Percentiles rank a stretch among this genome's conserved stretches.
Evolutionary conservation across 2,329 filamentous ascomycete genomes (phyloP).

Genomic region (Ceratocystis papillata): DNA sequence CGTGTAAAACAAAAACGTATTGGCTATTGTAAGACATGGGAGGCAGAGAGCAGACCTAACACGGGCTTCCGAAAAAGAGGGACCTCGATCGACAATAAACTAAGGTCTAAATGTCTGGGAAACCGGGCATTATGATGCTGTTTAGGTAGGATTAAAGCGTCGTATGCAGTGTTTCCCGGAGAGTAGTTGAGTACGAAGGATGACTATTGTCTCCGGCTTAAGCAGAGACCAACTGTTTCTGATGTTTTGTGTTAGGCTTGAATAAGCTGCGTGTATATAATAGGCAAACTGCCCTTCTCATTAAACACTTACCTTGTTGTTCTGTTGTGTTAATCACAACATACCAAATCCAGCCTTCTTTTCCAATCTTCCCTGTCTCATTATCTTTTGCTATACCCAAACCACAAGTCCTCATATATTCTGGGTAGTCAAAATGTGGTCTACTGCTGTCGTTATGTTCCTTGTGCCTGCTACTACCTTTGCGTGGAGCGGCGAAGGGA

Average conservation of each 20-base stretch:
- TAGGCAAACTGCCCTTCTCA: not conserved
- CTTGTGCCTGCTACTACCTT: conserved; percentile 20
- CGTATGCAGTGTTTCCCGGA: not conserved
- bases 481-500: conserved; percentile 20
- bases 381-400: not conserved
- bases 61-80: not conserved
- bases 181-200: not conserved
- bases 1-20: not conserved
- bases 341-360: not conserved
- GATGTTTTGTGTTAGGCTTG: not conserved
- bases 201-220: not conserved
- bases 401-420: not conserved
- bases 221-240: not conserved
- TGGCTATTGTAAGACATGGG: not conserved
- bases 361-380: not conserved
- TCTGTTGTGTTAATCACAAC: not conserved
- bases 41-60: not conserved
- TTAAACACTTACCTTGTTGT: not conserved
- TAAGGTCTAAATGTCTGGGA: not conserved
- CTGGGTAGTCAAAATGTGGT: conserved; percentile 17
- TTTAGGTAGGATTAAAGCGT: not conserved
- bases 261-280: not conserved
- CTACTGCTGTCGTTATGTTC: conserved; percentile 15
- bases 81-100: not conserved
- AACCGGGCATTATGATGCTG: not conserved